phyloP scores from a whole-genome alignment of 225 moss, liverwort and hornwort species.

The Physcomitrellopsis africana region DNA sequence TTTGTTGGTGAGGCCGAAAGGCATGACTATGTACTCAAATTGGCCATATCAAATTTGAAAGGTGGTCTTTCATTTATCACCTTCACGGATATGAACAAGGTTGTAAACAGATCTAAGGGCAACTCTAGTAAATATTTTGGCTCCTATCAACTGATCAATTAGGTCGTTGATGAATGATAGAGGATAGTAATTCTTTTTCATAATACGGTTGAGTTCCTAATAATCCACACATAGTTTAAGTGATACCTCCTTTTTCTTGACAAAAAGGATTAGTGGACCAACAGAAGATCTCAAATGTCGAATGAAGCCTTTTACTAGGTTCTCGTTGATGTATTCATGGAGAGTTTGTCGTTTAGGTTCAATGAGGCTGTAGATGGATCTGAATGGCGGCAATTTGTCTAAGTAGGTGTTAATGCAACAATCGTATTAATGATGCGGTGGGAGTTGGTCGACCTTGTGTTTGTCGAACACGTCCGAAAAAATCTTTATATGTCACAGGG shows the following conservation, averaged over 20 bases:
- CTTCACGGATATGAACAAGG: too few species aligned
- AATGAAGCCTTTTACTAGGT: too few species aligned
- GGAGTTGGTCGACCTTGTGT: too few species aligned
- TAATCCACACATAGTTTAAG: background rate
- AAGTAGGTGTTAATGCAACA: too few species aligned
- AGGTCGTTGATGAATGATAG: too few species aligned
- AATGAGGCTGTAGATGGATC: background rate
- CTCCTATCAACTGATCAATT: background rate
- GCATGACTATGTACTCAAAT: too few species aligned
- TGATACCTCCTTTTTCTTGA: background rate
- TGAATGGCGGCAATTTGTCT: too few species aligned
- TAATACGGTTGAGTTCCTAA: background rate
- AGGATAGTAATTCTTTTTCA: background rate
- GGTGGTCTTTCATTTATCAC: too few species aligned
- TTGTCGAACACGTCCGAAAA: too few species aligned
- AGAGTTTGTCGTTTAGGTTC: background rate
- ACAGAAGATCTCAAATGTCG: background rate
- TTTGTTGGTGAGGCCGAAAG: background rate
- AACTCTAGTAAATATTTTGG: background rate
- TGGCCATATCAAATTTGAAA: too few species aligned
- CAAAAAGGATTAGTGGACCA: background rate
- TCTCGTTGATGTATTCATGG: background rate
- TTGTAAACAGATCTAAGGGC: background rate
- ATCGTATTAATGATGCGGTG: too few species aligned
- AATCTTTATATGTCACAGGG: too few species aligned